phyloP scores from a whole-genome alignment of 192 early-diverging fungal genomes.

The Backusella australiensis region DNA sequence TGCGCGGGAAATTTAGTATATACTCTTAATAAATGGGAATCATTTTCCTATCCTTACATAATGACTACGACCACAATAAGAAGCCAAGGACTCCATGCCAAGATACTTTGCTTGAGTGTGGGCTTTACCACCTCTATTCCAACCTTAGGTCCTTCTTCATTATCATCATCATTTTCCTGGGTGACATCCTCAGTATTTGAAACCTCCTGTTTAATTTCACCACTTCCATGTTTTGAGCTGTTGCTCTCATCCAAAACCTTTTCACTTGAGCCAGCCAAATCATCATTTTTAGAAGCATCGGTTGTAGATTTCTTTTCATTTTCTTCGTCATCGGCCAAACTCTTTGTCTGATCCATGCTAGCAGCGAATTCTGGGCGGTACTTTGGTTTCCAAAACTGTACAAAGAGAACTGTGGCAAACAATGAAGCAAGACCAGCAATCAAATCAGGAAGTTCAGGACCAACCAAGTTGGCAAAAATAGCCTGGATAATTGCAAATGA shows the following conservation, averaged over 20 bases:
- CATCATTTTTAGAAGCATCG: not conserved
- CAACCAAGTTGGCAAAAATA: conserved; percentile 38
- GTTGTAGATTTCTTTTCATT: not conserved
- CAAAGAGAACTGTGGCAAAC: conserved; percentile 26
- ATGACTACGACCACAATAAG: conserved; percentile 32
- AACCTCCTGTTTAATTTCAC: not conserved
- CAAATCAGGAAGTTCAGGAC: conserved; percentile 40
- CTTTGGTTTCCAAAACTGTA: conserved; percentile 39
- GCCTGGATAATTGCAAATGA: conserved; percentile 36
- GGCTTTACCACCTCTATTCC: conserved; percentile 15
- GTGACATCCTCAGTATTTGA: not conserved
- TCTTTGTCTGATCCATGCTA: not conserved
- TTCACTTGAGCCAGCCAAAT: not conserved
- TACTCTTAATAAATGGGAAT: not conserved
- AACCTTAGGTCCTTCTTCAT: too few species aligned
- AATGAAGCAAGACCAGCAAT: conserved; percentile 36
- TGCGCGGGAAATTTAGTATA: not conserved
- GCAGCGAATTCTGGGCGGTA: conserved; percentile 30
- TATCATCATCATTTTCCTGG: not conserved
- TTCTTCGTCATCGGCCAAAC: not conserved
- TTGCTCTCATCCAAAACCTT: not conserved
- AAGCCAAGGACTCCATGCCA: conserved; percentile 40
- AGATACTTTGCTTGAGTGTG: conserved; percentile 9
- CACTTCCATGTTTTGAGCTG: not conserved
- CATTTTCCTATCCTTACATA: conserved; percentile 20